Conservation (phyloP, 768 basidiomycete genomes). For the Tricholoma hemisulphureum region DNA sequence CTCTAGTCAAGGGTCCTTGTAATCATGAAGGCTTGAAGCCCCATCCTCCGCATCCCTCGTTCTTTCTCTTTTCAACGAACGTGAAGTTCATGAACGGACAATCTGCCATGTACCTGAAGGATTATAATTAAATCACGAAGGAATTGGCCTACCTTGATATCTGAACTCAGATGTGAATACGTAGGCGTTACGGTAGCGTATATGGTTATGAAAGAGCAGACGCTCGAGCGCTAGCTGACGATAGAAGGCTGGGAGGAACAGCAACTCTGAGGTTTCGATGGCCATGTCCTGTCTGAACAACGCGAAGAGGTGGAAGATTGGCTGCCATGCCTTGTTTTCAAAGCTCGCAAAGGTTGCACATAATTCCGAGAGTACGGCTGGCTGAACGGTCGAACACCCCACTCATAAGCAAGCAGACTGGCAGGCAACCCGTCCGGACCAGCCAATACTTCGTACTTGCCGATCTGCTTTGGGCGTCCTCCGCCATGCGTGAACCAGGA, state of each 20-base stretch:
- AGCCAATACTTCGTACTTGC: constrained; percentile 27
- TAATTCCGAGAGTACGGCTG: constrained; percentile 13
- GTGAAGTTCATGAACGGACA: no score
- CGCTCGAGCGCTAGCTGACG: background rate
- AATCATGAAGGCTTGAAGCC: no score
- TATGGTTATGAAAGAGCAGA: no score
- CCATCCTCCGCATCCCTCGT: no score
- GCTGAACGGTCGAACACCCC: constrained; percentile 17
- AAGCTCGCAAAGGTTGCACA: constrained; percentile 13
- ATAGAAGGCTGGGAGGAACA: background rate
- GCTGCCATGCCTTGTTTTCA: constrained; percentile 10
- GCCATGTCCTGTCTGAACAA: constrained; percentile 11
- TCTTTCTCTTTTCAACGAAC: no score
- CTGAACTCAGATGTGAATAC: no score
- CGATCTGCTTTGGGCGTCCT: constrained; percentile 32
- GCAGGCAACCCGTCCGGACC: constrained; percentile 12
- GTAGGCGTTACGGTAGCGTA: no score
- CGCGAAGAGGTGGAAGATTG: constrained; percentile 13
- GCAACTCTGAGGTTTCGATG: background rate
- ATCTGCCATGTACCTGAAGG: no score
- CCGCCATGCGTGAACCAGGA: constrained; percentile 35
- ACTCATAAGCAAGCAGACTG: constrained; percentile 14
- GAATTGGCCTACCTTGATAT: no score
- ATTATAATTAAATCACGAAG: no score
- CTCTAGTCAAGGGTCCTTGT: no score